Conservation (phyloP, 176 grass and related monocot genomes). For the Musa schizocarpa region DNA sequence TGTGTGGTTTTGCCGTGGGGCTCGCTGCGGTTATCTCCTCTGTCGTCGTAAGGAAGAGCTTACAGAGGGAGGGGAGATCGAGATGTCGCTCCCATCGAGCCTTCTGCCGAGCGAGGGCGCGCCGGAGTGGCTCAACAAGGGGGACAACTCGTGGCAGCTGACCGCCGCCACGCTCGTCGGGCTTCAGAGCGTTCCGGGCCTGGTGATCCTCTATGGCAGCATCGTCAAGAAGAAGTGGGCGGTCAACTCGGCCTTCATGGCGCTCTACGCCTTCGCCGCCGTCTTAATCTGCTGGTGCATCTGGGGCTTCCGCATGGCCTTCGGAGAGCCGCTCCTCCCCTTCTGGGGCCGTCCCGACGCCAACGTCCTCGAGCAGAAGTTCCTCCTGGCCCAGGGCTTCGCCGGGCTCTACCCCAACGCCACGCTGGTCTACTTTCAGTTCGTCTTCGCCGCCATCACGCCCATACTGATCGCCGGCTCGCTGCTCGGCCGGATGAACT, state of each 20-base stretch:
- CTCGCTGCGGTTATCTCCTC: too few species aligned
- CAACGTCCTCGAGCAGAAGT: constrained; percentile 30
- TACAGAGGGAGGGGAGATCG: too few species aligned
- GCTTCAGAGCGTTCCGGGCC: constrained; percentile 52
- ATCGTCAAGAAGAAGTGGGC: constrained; percentile 90
- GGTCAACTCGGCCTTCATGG: constrained; percentile 81
- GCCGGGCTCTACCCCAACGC: constrained; percentile 54
- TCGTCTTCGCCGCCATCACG: constrained; percentile 80
- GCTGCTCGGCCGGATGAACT: constrained; percentile 59
- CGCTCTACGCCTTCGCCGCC: constrained; percentile 74
- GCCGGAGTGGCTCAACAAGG: constrained; percentile 62
- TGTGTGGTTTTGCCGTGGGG: too few species aligned
- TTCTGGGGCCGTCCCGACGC: constrained; percentile 49
- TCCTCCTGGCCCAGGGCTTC: constrained; percentile 49
- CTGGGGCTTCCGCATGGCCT: constrained; percentile 73
- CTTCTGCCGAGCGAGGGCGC: constrained; percentile 32
- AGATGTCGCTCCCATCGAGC: constrained; percentile 6
- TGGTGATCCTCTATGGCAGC: constrained; percentile 64
- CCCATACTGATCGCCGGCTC: constrained; percentile 64
- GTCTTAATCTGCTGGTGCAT: constrained; percentile 54
- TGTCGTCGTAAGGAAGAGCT: too few species aligned
- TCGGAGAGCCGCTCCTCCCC: constrained; percentile 48
- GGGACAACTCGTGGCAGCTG: constrained; percentile 80
- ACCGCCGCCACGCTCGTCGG: constrained; percentile 67
- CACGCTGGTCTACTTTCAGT: constrained; percentile 79